Evolutionary conservation across 768 basidiomycete species (phyloP), one percentile per base, ranked within the genome.

Genomic region (Austroboletus eburneus): DNA sequence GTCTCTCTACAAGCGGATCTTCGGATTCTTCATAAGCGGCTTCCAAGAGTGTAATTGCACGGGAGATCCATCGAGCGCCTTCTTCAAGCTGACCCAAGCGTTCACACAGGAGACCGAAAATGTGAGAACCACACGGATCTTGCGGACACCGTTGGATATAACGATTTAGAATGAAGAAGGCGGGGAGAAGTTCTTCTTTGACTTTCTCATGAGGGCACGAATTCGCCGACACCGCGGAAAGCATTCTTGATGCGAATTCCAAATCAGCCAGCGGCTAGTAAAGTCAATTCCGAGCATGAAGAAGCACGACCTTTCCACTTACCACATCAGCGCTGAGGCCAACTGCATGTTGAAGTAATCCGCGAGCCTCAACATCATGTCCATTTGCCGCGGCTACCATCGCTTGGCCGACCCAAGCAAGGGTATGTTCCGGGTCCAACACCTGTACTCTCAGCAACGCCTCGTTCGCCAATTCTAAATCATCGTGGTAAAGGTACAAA

Each of bases 331-430:
- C 69, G 13, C 75, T 68, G 51, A 92, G 63, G 27, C 76, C 70
- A 17, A 83, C 75, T 10, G 85, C 85, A 65, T 93, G 87, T 49
- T 82, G 81, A 25, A 92, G 76, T 48, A 96, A 63, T 4, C 82
- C 73, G 17, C 72, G 71, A 3, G 88, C 83, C 45, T 92, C 85
- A 5, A 61, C 54, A 24, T 75, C 63, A 43, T 89, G 77, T 4
- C 76, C 78, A 46, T 80, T 79, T 25, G 67, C 60, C 16, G 72
- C 74, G 37, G 87, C 87, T 35, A 90, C 73, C 21, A 91, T 65
- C 4, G 79, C 87, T 63, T 94, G 93, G 1, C 92, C 96, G 18
- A 95, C 74, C 96, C 96, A 99, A 8, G 92, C 85, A 18, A 83
- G 59, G 1, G 86, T 76, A 67, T 84, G 86, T 59, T 98, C 95